These are phyloP conservation scores for Apocynum venetum DNA, from an alignment of 257 asterid genomes.

Conservation along the genomic window DNA sequence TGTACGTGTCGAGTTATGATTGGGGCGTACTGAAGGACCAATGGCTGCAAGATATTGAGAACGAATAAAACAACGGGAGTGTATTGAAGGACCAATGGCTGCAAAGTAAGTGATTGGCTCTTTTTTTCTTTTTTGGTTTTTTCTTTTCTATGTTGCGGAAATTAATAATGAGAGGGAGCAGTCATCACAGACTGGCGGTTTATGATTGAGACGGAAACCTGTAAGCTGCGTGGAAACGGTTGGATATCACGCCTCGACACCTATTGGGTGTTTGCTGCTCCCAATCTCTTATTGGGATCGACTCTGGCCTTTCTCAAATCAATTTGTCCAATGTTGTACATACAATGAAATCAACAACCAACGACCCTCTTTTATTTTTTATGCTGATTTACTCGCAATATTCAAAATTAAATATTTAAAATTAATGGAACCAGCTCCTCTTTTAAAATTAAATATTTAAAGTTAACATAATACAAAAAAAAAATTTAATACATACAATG, in stretches of 20 bases:
- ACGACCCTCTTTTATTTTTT: no score
- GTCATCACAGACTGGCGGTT: background rate
- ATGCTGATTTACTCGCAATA: no score
- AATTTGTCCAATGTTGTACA: no score
- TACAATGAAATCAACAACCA: no score
- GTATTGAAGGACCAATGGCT: background rate
- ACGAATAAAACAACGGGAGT: background rate
- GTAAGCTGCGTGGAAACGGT: constrained; percentile 2
- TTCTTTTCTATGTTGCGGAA: background rate
- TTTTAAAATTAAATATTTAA: no score
- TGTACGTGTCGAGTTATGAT: background rate
- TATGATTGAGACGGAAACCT: constrained; percentile 15
- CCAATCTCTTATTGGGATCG: background rate
- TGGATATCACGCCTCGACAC: background rate
- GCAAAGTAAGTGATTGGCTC: background rate
- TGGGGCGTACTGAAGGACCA: background rate
- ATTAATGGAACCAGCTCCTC: no score
- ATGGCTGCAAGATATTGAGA: background rate
- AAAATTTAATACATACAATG: no score
- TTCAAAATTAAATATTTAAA: no score
- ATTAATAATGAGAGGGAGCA: background rate
- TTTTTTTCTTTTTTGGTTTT: constrained; percentile 3
- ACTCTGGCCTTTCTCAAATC: no score
- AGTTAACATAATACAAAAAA: no score
- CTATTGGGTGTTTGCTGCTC: background rate